Conservation (phyloP, 768 basidiomycete genomes). For the Cystofilobasidium bisporidii region DNA sequence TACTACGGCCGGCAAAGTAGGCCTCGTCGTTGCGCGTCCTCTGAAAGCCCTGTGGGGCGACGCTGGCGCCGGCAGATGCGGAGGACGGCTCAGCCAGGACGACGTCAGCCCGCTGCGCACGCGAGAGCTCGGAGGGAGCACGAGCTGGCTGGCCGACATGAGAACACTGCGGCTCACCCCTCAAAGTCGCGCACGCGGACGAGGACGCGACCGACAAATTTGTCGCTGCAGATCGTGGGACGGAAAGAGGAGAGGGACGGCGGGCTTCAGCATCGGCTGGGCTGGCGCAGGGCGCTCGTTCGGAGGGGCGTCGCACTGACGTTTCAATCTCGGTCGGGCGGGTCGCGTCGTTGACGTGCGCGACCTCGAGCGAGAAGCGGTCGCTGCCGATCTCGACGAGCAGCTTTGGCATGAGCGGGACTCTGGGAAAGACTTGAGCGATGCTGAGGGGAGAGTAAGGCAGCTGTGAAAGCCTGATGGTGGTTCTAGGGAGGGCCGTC, state of each 20-base stretch:
- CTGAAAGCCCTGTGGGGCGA: conserved; percentile 29
- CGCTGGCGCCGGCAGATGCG: conserved; percentile 11
- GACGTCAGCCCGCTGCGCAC: not conserved
- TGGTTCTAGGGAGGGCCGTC: too few relatives aligned
- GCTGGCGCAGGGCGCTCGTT: not conserved
- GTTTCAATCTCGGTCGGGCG: conserved; percentile 32
- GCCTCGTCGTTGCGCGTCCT: conserved; percentile 1
- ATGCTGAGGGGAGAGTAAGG: not conserved
- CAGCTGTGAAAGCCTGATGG: too few relatives aligned
- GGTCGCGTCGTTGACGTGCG: conserved; percentile 29
- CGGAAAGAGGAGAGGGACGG: not conserved
- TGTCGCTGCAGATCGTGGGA: conserved; percentile 10
- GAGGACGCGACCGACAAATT: conserved; percentile 31
- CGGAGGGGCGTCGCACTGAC: not conserved
- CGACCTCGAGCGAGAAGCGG: conserved; percentile 20
- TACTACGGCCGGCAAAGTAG: conserved; percentile 30
- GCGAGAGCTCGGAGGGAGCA: too few relatives aligned
- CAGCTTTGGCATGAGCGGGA: conserved; percentile 36
- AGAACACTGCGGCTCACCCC: too few relatives aligned
- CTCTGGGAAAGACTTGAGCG: not conserved
- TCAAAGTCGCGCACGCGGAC: conserved; percentile 31
- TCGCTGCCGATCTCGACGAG: conserved; percentile 37
- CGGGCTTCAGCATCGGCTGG: not conserved
- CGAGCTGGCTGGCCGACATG: too few relatives aligned
- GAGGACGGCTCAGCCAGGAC: not conserved